Conservation (phyloP, 2,329 filamentous ascomycete species). For the Coniochaeta sp. region DNA sequence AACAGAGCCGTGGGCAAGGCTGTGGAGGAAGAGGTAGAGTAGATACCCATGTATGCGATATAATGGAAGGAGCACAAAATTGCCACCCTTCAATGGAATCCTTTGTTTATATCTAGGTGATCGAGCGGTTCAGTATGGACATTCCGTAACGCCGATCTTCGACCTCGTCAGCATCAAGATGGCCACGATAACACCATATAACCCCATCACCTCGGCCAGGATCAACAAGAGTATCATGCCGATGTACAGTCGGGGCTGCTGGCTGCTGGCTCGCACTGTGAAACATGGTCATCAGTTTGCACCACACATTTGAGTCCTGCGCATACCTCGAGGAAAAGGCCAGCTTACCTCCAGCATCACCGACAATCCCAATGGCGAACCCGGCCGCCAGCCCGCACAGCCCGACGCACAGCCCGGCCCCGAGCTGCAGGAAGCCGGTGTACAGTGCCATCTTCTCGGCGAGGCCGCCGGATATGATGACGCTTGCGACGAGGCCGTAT, state of each 20-base stretch:
- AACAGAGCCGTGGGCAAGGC: background rate
- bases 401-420: slow-evolving; percentile 75
- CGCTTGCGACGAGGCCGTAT: slow-evolving; percentile 84
- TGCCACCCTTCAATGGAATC: background rate
- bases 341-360: slow-evolving; percentile 61
- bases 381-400: slow-evolving; percentile 76
- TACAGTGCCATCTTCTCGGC: slow-evolving; percentile 64
- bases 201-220: slow-evolving; percentile 95
- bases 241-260: slow-evolving; percentile 81
- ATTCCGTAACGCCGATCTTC: slow-evolving; percentile 27
- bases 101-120: background rate
- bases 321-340: background rate
- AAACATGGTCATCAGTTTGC: background rate
- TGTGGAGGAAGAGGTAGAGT: background rate
- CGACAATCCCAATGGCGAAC: slow-evolving; percentile 82
- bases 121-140: slow-evolving; percentile 21
- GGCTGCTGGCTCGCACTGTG: slow-evolving; percentile 69
- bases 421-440: slow-evolving; percentile 79
- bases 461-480: slow-evolving; percentile 75
- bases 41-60: background rate
- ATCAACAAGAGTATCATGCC: slow-evolving; percentile 99
- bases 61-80: background rate
- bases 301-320: background rate
- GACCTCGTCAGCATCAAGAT: slow-evolving; percentile 41
- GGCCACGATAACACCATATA: slow-evolving; percentile 39